phyloP scores from a whole-genome alignment of 805 yeast species.

The Metschnikowia hibisci region DNA sequence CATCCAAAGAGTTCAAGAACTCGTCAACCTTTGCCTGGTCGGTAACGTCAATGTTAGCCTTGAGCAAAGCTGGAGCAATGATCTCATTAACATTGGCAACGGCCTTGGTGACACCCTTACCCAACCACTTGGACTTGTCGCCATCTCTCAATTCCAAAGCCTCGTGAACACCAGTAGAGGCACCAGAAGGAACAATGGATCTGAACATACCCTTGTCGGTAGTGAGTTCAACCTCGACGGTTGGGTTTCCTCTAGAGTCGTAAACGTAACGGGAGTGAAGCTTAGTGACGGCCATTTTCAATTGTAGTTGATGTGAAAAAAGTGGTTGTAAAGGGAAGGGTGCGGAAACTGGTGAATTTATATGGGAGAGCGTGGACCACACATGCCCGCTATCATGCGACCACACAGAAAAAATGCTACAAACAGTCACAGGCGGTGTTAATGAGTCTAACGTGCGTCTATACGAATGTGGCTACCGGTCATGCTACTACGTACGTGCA shows the following conservation, averaged over 20 bases:
- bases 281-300: constrained; percentile 77
- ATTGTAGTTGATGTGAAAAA: constrained; percentile 10
- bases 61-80: constrained; percentile 90
- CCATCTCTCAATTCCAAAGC: constrained; percentile 98
- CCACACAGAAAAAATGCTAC: constrained; percentile 1
- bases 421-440: neutral
- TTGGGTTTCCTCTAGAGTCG: constrained; percentile 99
- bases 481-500: neutral
- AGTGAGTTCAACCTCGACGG: constrained; percentile 95
- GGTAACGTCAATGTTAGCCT: constrained; percentile 76
- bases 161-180: constrained; percentile 98
- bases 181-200: constrained; percentile 99
- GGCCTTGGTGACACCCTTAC: constrained; percentile 98
- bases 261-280: constrained; percentile 93
- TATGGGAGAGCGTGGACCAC: constrained; percentile 20
- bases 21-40: constrained; percentile 86
- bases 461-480: neutral
- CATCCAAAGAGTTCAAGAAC: constrained; percentile 83
- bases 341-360: constrained; percentile 15
- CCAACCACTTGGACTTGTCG: constrained; percentile 96
- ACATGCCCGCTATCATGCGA: constrained; percentile 17
- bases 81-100: constrained; percentile 91
- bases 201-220: constrained; percentile 93
- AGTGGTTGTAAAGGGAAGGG: constrained; percentile 4
- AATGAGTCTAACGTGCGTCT: neutral